Evolutionary conservation across 2,329 filamentous ascomycete genomes (phyloP), one percentile per base, ranked within the genome.

Genomic region (Monosporascus ibericus): DNA sequence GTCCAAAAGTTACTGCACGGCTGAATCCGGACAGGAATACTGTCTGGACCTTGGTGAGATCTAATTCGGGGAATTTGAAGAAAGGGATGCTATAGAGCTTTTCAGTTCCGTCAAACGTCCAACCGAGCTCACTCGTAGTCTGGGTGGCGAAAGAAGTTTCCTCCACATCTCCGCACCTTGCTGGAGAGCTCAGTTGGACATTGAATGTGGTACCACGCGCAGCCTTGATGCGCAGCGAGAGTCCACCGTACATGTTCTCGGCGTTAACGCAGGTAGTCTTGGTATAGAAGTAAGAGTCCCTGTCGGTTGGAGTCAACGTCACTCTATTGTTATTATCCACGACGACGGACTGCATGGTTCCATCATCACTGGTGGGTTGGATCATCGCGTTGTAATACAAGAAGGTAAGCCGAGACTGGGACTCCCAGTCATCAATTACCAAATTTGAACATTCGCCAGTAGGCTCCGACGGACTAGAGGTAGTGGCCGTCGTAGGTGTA

Each of bases 351-450:
- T 72, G 70, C 77, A 84, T 82, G 6, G 77, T 77, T 2, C 67
- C 75, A 62, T 84, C 81, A 56, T 82, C 78, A 36, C 79, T 81
- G 6, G 77, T 77, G 4, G 81, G 72, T 56, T 77, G 69, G 2
- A 77, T 68, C 68, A 84, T 69, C 38, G 81, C 73, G 61, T 85
- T 85, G 70, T 84, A 84, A 60, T 72, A 78, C 17, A 85, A 67
- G 65, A 85, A 85, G 1, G 78, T 81, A 49, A 84, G 65, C 30
- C 81, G 78, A 6, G 81, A 84, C 62, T 85, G 81, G 8, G 81
- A 84, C 50, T 72, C 73, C 75, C 78, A 85, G 68, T 85, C 81
- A 56, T 85, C 81, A 50, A 84, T 72, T 25, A 81, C 62, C 6
- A 79, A 27, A 9, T 46, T 46, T 24, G 11, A 25, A n/a, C 42